Evolutionary conservation across 2,329 filamentous ascomycete genomes (phyloP), one percentile per base, ranked within the genome.

Genomic region (Trichoderma oligosporum): DNA sequence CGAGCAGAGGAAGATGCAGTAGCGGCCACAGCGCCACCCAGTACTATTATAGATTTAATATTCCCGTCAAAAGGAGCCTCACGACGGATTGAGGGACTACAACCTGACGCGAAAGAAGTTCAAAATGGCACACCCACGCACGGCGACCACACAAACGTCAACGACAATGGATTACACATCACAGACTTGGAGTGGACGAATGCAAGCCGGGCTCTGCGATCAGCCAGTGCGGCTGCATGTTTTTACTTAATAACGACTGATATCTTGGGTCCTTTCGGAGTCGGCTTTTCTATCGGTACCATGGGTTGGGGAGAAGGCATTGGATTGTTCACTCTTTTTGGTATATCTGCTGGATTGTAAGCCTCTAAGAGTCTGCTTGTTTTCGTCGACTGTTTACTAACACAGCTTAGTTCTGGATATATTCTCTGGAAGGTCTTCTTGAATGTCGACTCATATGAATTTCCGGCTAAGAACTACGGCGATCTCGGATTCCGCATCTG

Each of bases 401-500:
- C 22, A 7, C 3, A 0, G 1, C 4, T 36, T n/a, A 54, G 63
- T 62, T 78, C 75, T 1, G 77, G 77, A 11, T 76, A 74, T 59
- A 68, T 78, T 16, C 63, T 80, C n/a, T 79, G 76, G 73, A 67
- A 67, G 24, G 63, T 74, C 25, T 80, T 73, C 58, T 64, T 79
- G 27, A 74, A 73, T 3, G 52, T 60, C 7, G 60, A 61, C 31
- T 60, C 54, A 16, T 73, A 77, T 62, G 67, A 75, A 39, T 79
- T 75, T 56, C 78, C 78, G 0, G 63, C 75, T 14, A 71, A 71
- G 38, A 76, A 73, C 64, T 80, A 76, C 47, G 77, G 76, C 8
- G 78, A 80, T 65, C 63, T 78, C 0, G 76, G 74, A 55, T 80
- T 76, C 66, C 74, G 79, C 27, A 67, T 75, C 44, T 79, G 73